Conservation (phyloP, 306 rosid genomes). For the Pyrus pyrifolia region DNA sequence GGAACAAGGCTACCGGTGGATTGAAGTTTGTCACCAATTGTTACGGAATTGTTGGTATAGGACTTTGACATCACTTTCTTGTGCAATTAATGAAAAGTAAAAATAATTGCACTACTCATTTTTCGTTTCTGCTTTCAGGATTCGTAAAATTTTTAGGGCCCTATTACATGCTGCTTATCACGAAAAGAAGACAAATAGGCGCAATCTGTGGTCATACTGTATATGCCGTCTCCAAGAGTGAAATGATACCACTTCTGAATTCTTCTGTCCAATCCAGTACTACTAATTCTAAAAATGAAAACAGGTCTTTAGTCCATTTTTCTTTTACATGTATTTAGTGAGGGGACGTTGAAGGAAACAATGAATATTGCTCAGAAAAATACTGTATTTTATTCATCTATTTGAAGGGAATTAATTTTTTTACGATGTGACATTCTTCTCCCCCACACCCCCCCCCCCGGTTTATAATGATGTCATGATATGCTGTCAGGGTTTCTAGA, state of each 20-base stretch:
- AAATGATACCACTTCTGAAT: conserved; percentile 72
- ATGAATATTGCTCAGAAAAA: background rate
- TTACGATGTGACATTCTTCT: background rate
- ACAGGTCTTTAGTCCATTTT: conserved; percentile 77
- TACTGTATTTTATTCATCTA: background rate
- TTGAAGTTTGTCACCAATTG: conserved; percentile 77
- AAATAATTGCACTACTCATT: conserved; percentile 14
- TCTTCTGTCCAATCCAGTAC: conserved; percentile 48
- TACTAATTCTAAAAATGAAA: conserved; percentile 66
- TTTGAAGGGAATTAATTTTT: conserved; percentile 1
- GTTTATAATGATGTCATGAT: background rate
- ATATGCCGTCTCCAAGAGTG: conserved; percentile 73
- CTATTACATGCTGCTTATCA: conserved; percentile 87
- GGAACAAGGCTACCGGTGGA: conserved; percentile 87
- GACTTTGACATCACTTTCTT: conserved; percentile 6
- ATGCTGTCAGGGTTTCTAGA: background rate
- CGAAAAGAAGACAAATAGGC: conserved; percentile 80
- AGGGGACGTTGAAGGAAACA: conserved; percentile 12
- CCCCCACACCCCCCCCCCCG: too few species aligned
- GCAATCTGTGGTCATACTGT: conserved; percentile 70
- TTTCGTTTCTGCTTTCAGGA: conserved; percentile 42
- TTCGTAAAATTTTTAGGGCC: conserved; percentile 91
- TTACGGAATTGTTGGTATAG: conserved; percentile 87
- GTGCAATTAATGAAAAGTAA: background rate
- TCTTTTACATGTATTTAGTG: conserved; percentile 39